Evolutionary conservation across 83 land plant genomes (phyloP).

Genomic region (Picea abies): DNA sequence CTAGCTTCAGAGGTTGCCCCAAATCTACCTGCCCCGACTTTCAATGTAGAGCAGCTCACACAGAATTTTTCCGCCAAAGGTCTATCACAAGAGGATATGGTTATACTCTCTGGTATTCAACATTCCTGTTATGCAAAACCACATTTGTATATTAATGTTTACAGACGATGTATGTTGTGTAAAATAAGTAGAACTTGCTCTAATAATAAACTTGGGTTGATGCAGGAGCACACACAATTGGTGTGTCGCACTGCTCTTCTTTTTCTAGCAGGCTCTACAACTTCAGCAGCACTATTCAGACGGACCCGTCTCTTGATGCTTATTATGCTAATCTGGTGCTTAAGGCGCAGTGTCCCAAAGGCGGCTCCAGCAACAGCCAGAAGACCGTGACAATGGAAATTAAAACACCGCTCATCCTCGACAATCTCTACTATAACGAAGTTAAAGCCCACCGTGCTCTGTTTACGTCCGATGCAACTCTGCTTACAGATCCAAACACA

Average conservation of each 20-base stretch:
- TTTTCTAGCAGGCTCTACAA: conserved; percentile 32
- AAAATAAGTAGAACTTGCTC: conserved; percentile 12
- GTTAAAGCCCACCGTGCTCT: conserved; percentile 30
- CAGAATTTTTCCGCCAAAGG: conserved; percentile 16
- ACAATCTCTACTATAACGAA: background rate
- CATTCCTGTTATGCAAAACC: too few species aligned
- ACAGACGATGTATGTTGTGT: too few species aligned
- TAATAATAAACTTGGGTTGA: conserved; percentile 32
- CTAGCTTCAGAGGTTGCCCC: conserved; percentile 3
- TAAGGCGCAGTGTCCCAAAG: conserved; percentile 41
- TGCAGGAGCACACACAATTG: conserved; percentile 50
- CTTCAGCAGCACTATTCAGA: conserved; percentile 11
- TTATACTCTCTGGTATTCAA: too few species aligned
- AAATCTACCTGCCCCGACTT: conserved; percentile 16
- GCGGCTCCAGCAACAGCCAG: background rate
- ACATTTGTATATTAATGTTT: too few species aligned
- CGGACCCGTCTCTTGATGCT: conserved; percentile 28
- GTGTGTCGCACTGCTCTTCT: conserved; percentile 34
- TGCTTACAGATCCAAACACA: conserved; percentile 15
- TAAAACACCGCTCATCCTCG: conserved; percentile 19
- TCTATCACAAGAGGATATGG: conserved; percentile 4
- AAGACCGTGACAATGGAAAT: conserved; percentile 26
- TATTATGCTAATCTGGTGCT: conserved; percentile 23
- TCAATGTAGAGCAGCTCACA: conserved; percentile 6
- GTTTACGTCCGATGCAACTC: conserved; percentile 45